Conservation (phyloP, 2,329 filamentous ascomycete genomes). For the Ophiostoma novo-ulmi region DNA sequence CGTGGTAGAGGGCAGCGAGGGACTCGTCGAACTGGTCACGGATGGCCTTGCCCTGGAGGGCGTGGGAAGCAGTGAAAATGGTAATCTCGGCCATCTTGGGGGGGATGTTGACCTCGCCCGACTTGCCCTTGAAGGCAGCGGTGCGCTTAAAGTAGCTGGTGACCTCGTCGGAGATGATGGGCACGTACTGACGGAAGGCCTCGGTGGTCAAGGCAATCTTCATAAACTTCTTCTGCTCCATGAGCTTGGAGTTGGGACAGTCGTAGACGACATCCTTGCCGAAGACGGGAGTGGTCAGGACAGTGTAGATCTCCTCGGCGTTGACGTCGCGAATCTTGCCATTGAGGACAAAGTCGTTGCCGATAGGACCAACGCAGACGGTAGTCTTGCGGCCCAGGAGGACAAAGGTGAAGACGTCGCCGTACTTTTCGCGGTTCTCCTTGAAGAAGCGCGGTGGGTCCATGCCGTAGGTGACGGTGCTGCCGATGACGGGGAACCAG, state of each 20-base stretch:
- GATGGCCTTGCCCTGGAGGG: slow-evolving; percentile 71
- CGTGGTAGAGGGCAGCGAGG: slow-evolving; percentile 72
- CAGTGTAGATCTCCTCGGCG: slow-evolving; percentile 51
- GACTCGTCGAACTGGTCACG: slow-evolving; percentile 64
- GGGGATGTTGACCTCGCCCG: slow-evolving; percentile 59
- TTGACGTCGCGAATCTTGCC: slow-evolving; percentile 49
- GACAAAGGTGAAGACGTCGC: slow-evolving; percentile 51
- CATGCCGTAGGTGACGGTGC: slow-evolving; percentile 90
- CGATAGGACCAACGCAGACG: slow-evolving; percentile 45
- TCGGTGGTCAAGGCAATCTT: slow-evolving; percentile 64
- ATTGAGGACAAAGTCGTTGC: slow-evolving; percentile 54
- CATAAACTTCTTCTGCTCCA: slow-evolving; percentile 86
- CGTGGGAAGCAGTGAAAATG: slow-evolving; percentile 72
- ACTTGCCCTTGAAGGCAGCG: slow-evolving; percentile 53
- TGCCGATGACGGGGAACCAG: slow-evolving; percentile 78
- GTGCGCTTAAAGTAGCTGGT: slow-evolving; percentile 56
- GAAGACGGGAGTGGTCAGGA: slow-evolving; percentile 55
- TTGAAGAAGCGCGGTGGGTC: slow-evolving; percentile 85
- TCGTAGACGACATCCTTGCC: slow-evolving; percentile 78
- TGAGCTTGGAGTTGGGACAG: slow-evolving; percentile 75
- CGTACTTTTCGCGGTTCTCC: slow-evolving; percentile 60
- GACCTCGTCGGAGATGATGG: slow-evolving; percentile 65
- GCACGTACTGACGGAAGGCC: slow-evolving; percentile 61
- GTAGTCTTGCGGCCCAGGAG: slow-evolving; percentile 49
- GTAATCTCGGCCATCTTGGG: slow-evolving; percentile 70